Evolutionary conservation across 441 rosid species (phyloP).

Genomic region (Dalechampia spathulata): DNA sequence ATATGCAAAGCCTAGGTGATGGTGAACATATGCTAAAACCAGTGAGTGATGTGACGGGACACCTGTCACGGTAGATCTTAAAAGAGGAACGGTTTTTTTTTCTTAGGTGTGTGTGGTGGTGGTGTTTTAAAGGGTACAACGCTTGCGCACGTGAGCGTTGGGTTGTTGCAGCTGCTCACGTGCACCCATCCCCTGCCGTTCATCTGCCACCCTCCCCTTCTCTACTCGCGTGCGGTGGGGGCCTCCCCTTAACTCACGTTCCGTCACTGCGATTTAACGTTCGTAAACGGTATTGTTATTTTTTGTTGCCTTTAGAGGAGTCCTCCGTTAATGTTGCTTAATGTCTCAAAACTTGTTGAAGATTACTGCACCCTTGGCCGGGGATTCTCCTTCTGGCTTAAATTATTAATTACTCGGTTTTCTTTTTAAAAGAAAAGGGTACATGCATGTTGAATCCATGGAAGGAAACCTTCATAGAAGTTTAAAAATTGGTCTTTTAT

Average conservation of each 20-base stretch:
- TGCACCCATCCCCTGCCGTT: constrained; percentile 70
- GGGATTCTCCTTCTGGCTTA: no score
- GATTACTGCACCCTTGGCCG: background rate
- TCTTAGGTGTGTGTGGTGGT: no score
- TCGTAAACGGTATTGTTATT: background rate
- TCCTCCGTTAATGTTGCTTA: background rate
- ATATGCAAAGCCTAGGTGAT: no score
- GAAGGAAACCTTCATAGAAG: no score
- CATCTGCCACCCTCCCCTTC: constrained; percentile 39
- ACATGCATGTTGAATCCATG: no score
- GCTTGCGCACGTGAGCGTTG: constrained; percentile 27
- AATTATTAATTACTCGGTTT: no score
- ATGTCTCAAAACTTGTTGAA: background rate
- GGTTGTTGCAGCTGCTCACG: constrained; percentile 38
- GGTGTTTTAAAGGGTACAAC: background rate
- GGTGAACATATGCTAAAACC: no score
- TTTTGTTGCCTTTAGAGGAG: background rate
- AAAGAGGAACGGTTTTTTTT: no score
- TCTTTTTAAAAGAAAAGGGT: no score
- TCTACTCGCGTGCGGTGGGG: constrained; percentile 73
- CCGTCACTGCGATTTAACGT: background rate
- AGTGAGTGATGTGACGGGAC: no score
- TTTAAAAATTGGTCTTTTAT: no score
- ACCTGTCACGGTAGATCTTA: no score
- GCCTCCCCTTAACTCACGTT: constrained; percentile 7